Evolutionary conservation across 106 monocot genomes (phyloP).

Genomic region (Iris macrosiphon): DNA sequence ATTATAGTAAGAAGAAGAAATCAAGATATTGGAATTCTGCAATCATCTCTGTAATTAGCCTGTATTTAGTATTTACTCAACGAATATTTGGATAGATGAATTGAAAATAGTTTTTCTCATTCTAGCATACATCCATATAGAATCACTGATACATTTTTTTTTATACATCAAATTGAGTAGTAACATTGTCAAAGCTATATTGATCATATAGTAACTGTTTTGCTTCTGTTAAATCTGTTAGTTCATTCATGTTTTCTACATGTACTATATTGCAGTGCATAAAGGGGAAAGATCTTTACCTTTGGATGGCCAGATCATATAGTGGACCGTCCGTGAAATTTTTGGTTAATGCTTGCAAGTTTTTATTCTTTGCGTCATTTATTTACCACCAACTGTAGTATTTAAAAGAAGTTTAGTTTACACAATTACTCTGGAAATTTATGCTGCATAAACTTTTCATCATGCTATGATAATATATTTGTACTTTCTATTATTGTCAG

Average conservation of each 20-base stretch:
- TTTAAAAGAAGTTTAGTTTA: too few relatives aligned
- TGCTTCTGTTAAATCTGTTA: not conserved
- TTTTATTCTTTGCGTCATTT: too few relatives aligned
- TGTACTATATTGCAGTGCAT: constrained; percentile 68
- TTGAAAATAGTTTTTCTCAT: not conserved
- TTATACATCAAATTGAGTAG: too few relatives aligned
- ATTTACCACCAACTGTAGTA: too few relatives aligned
- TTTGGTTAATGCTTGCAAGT: constrained; percentile 81
- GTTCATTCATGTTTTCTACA: constrained; percentile 6
- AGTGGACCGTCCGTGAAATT: constrained; percentile 90
- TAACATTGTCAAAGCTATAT: too few relatives aligned
- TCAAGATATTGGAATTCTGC: too few relatives aligned
- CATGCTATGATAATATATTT: not conserved
- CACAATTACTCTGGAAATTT: too few relatives aligned
- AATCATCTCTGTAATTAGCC: too few relatives aligned
- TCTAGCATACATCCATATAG: too few relatives aligned
- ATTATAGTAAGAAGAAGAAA: too few relatives aligned
- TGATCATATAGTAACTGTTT: not conserved
- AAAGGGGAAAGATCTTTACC: constrained; percentile 87
- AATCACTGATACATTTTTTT: not conserved
- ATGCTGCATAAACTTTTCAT: not conserved
- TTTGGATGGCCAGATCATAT: constrained; percentile 89
- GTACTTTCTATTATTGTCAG: constrained; percentile 24
- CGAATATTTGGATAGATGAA: too few relatives aligned
- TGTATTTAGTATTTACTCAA: too few relatives aligned